A percentile compares a stretch with the other conserved stretches of the same genome.
These are phyloP conservation scores for Funneliformis caledonium DNA, from an alignment of 371 early-diverging fungal genomes.

Conservation along the genomic window DNA sequence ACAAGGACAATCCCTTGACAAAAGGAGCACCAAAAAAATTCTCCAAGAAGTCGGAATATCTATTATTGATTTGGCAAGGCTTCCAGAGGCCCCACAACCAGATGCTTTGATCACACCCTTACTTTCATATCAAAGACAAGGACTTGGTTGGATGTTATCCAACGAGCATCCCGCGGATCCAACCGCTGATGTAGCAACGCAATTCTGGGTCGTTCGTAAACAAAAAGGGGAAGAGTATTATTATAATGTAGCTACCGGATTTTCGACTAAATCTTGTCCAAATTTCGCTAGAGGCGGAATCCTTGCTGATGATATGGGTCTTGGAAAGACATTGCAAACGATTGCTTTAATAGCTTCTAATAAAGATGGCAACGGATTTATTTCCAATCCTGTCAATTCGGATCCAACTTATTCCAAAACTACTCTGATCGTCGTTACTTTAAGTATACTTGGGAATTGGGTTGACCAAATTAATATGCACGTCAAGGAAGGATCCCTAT, in stretches of 20 bases:
- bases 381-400: neutral
- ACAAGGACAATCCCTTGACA: neutral
- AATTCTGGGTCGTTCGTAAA: neutral
- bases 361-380: neutral
- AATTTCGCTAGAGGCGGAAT: slow-evolving; percentile 6
- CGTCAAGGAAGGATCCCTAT: neutral
- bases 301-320: slow-evolving; percentile 5
- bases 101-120: neutral
- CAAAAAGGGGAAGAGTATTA: neutral
- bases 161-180: neutral
- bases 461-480: slow-evolving; percentile 4
- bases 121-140: slow-evolving; percentile 13
- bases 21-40: neutral
- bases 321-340: slow-evolving; percentile 3
- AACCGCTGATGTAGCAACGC: neutral
- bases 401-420: neutral
- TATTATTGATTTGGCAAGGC: neutral
- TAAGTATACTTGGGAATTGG: slow-evolving; percentile 7
- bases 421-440: neutral
- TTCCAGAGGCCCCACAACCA: slow-evolving; percentile 8
- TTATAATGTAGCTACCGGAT: slow-evolving; percentile 4
- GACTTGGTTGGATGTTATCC: slow-evolving; percentile 15
- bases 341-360: neutral
- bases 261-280: neutral
- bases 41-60: neutral